Evolutionary conservation across 2,329 filamentous ascomycete species (phyloP), one percentile per base, ranked within the genome.

Genomic region (Phaeosphaeriaceae sp.): DNA sequence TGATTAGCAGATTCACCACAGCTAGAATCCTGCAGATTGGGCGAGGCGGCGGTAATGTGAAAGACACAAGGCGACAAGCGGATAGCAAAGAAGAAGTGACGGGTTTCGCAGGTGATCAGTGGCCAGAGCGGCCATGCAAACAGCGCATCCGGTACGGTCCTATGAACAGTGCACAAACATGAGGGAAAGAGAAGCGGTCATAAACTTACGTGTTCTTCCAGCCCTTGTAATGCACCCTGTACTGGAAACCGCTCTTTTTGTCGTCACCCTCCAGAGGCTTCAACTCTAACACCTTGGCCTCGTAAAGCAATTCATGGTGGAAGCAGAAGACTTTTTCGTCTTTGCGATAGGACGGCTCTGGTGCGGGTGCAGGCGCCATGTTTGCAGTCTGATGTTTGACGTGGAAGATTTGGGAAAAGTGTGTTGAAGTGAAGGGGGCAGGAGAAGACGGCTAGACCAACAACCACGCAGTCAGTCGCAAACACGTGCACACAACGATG

Each of bases 301-400:
- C 95, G 76, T 99, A 99, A 51, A 99, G 88, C 80, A 98, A 89
- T 73, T 98, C 93, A 80, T 94, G 92, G 77, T 99, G 95, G 76
- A 98, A 98, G 82, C 95, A 99, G 31, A 98, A 88, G 40, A 96
- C 93, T 75, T 91, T 92, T 83, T 99, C 95, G 75, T 98, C 93
- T 74, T 89, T 89, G 59, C 80, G 80, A 72, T 86, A 90, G 65
- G 80, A 78, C n/a, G 83, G 80, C 58, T 84, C 82, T n/a, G 74
- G 74, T 24, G 72, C 76, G 53, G 85, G 75, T 58, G 85, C 82
- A 56, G 86, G 84, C 84, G 93, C 73, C 74, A 76, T 76, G 57
- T 25, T 57, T 61, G 60, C 31, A 46, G 24, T 61, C 58, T 20
- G 48, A 49, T 31, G 52, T 44, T 44, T 17, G 11, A 15, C 13